These are phyloP conservation scores for Gossypium herbaceum DNA, from an alignment of 345 rosid genomes.

Conservation along the genomic window DNA sequence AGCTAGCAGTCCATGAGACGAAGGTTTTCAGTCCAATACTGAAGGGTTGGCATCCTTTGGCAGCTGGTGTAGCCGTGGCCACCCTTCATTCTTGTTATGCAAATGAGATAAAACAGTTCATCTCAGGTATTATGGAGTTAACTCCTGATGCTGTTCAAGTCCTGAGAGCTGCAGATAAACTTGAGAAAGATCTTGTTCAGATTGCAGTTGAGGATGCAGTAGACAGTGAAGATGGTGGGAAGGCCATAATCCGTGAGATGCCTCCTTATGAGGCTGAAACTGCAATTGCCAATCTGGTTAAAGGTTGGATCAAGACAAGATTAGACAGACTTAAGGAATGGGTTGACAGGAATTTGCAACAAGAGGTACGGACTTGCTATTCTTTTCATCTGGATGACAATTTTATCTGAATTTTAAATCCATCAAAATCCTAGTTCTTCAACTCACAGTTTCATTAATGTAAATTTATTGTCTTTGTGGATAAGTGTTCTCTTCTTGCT, in stretches of 20 bases:
- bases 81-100: constrained; percentile 95
- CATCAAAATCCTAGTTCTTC: not conserved
- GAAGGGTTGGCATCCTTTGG: constrained; percentile 97
- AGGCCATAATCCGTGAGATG: constrained; percentile 97
- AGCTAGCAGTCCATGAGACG: constrained; percentile 76
- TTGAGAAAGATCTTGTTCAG: constrained; percentile 96
- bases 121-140: constrained; percentile 67
- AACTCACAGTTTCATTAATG: not conserved
- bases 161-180: constrained; percentile 88
- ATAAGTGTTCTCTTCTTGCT: not conserved
- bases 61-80: constrained; percentile 98
- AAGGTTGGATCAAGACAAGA: constrained; percentile 74
- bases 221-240: constrained; percentile 97
- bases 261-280: constrained; percentile 96
- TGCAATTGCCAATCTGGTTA: constrained; percentile 83
- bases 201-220: constrained; percentile 98
- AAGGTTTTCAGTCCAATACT: constrained; percentile 80
- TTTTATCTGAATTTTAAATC: not conserved
- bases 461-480: not conserved
- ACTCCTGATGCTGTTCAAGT: constrained; percentile 92
- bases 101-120: constrained; percentile 87
- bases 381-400: not conserved
- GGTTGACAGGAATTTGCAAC: constrained; percentile 86
- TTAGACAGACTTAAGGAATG: constrained; percentile 84
- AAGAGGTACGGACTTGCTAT: constrained; percentile 54